Conservation (phyloP, 352 stramenopile species). For the Globisporangium sylvaticum region DNA sequence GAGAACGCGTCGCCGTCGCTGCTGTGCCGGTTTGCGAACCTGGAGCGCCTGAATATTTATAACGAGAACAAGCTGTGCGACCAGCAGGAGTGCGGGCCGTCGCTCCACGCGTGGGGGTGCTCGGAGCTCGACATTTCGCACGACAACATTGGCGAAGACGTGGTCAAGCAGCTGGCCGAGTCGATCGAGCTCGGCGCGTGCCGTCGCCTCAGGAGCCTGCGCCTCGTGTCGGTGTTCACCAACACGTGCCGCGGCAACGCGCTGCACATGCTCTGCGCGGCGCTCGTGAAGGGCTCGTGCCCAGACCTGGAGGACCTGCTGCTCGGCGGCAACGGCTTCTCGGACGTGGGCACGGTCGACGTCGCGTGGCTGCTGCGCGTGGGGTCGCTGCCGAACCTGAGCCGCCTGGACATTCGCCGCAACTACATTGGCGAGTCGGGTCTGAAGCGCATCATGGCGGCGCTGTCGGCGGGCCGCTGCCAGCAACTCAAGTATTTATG, state of each 20-base stretch:
- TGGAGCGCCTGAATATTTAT: conserved; percentile 30
- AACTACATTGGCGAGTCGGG: conserved; percentile 72
- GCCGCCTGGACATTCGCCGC: conserved; percentile 53
- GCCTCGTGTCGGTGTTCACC: conserved; percentile 67
- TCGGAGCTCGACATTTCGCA: conserved; percentile 51
- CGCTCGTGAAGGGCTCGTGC: conserved; percentile 43
- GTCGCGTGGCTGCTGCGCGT: conserved; percentile 44
- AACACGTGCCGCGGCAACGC: conserved; percentile 59
- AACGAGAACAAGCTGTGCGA: conserved; percentile 26
- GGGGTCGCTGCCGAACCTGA: conserved; percentile 28
- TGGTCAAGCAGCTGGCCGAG: conserved; percentile 39
- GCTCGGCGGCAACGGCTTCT: conserved; percentile 63
- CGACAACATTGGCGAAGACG: conserved; percentile 49
- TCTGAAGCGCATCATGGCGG: conserved; percentile 35
- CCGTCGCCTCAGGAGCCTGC: conserved; percentile 39
- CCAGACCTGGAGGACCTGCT: conserved; percentile 51
- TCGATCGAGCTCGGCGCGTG: conserved; percentile 36
- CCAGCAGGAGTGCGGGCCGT: conserved; percentile 9
- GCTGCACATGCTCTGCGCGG: conserved; percentile 34
- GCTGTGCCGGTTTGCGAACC: conserved; percentile 46
- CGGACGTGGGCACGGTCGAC: conserved; percentile 46
- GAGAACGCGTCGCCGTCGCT: conserved; percentile 15
- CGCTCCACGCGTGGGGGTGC: conserved; percentile 62
- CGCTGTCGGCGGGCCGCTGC: conserved; percentile 22
- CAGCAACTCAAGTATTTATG: conserved; percentile 62